Base-by-base conservation (phyloP, 164 flowering plant species). In the Sedum album region DNA sequence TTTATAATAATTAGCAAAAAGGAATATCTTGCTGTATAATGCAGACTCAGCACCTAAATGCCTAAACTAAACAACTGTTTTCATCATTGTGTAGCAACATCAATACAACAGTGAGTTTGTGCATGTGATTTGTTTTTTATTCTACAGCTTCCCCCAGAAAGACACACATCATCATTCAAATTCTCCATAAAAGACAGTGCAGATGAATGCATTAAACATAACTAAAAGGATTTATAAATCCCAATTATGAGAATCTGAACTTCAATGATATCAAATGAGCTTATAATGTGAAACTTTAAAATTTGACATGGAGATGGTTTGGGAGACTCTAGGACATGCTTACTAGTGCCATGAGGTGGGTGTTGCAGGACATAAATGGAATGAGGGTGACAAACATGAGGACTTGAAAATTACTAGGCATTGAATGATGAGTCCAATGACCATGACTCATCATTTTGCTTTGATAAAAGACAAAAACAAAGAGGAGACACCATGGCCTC, bases 401-500 rank as follows among this genome's bases (percentile, higher is more conserved):
- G 57, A 51, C 57, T n/a, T 21, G 38, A 35, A 35, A 35, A 17
- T 42, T 42, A 14, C 28, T 13, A 25, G 28, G 31, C 31, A 55
- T 55, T 51, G 18, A 55, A 55, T 26, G 31, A 55, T 25, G 31
- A 55, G 61, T 55, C 21, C 15, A 41, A 41, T 2, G 46, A 18
- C 31, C 61, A 55, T 55, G 61, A 55, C 61, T 55, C 18, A 55
- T 26, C 31, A 55, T 55, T 55, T 55, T 55, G 31, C 31, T 10
- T 51, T 26, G 31, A 55, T 13, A 55, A 26, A 28, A 55, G 18
- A 55, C 61, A 55, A 28, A 25, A n/a, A 11, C 61, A 11, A 55
- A 21, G 18, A 28, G 61, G 61, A 55, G 61, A 25, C 61, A 55
- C 8, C 61, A 55, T 26, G 61, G 61, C 61, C 61, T 55, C 61